Evolutionary conservation across 257 asterid genomes (phyloP), one percentile per base, ranked within the genome.

Genomic region (Solanum chilense): DNA sequence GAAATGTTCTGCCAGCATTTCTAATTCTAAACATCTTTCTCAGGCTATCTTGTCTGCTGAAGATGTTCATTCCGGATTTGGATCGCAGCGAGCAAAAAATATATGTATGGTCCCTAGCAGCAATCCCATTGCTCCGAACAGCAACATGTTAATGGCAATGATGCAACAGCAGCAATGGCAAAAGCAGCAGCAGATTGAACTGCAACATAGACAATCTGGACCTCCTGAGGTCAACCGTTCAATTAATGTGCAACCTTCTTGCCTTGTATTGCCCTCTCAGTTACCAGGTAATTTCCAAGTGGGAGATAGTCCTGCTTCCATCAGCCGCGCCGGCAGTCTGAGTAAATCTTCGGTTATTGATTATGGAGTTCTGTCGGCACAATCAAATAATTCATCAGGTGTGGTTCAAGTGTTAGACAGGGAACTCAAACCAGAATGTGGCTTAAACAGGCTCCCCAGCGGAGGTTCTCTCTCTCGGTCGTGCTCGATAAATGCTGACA

Each of bases 211-310:
- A 85, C 94, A 90, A 82, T 83, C 92, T 44, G 42, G 73, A 47
- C 58, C 91, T 25, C 82, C 71, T 25, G 96, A 91, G 64, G 87
- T 93, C 18, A 86, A 75, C 73, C 91, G 91, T 77, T 52, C 91
- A 42, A 89, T 93, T 81, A 95, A 91, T 87, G 98, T 93, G 85
- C 94, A 89, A 83, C 97, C 98, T 87, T 95, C 98, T 88, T 93
- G 97, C 90, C 87, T 95, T 88, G 98, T 93, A 84, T 94, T 92
- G 87, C 97, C 98, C 5, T 93, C 94, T 86, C 95, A 90, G 88
- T 89, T 93, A 45, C 88, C 92, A 20, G 90, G 90, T 87, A 93
- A 86, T 86, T 89, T 89, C 89, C 95, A 93, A 85, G 90, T 88
- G 9, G 93, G 88, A 87, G 91, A 91, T 56, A 88, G 90, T 88